phyloP scores from a whole-genome alignment of 345 rosid species.

The Pistacia atlantica region DNA sequence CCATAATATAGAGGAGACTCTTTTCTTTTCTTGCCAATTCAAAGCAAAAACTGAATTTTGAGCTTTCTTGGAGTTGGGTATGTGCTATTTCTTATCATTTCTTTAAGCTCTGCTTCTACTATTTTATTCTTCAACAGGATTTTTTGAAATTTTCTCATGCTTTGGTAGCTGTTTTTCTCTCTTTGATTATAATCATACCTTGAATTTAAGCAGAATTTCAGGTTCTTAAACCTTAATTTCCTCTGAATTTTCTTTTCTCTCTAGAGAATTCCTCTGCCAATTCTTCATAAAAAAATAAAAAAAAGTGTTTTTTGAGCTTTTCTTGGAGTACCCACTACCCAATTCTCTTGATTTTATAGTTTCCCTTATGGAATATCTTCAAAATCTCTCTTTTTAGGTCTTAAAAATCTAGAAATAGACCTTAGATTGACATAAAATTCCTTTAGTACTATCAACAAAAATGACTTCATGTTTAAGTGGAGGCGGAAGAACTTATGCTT shows the following conservation, averaged over 20 bases:
- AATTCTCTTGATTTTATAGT: too few relatives aligned
- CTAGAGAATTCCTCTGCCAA: neutral
- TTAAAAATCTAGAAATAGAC: too few relatives aligned
- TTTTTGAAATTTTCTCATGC: constrained; percentile 4
- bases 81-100: neutral
- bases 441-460: neutral
- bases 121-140: constrained; percentile 9
- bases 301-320: neutral
- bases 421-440: neutral
- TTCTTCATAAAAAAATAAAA: neutral
- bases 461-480: constrained; percentile 85
- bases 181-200: too few relatives aligned
- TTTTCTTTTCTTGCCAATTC: neutral
- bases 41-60: neutral
- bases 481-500: constrained; percentile 65
- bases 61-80: constrained; percentile 20
- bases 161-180: neutral
- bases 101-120: neutral
- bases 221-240: neutral
- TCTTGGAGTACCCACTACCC: neutral
- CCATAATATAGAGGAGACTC: neutral
- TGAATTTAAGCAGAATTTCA: neutral
- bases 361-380: too few relatives aligned
- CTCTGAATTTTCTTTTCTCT: too few relatives aligned
- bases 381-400: too few relatives aligned